phyloP scores from a whole-genome alignment of 768 basidiomycete genomes.

The Pleurotus cornucopiae region DNA sequence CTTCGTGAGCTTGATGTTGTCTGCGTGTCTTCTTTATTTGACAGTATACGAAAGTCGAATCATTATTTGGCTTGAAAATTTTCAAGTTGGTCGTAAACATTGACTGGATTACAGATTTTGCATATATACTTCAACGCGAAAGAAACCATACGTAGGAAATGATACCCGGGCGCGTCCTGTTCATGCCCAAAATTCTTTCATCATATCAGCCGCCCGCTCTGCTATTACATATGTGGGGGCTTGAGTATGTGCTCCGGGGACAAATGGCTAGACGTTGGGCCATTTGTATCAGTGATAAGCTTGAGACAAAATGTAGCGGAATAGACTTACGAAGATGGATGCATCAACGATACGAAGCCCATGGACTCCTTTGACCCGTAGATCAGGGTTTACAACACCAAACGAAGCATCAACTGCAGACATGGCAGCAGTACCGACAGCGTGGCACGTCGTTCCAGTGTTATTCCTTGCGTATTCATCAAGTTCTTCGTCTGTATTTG shows the following conservation, averaged over 20 bases:
- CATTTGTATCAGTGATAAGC: not conserved
- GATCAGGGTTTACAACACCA: slow-evolving; percentile 34
- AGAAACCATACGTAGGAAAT: not conserved
- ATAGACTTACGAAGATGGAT: not conserved
- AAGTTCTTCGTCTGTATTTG: slow-evolving; percentile 21
- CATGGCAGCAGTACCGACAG: slow-evolving; percentile 30
- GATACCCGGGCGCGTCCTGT: not conserved
- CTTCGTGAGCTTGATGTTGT: too few relatives aligned
- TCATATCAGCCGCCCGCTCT: not conserved
- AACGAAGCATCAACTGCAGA: slow-evolving; percentile 19
- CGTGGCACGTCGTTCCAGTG: slow-evolving; percentile 24
- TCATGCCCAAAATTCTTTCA: not conserved
- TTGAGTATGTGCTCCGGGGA: not conserved
- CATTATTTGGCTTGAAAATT: too few relatives aligned
- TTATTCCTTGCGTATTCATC: slow-evolving; percentile 19
- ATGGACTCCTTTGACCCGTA: slow-evolving; percentile 27
- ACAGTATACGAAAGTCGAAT: too few relatives aligned
- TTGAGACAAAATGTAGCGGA: not conserved
- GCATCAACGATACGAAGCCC: not conserved
- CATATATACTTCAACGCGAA: too few relatives aligned
- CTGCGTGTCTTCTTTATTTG: too few relatives aligned
- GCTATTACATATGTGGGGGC: not conserved
- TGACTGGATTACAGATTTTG: too few relatives aligned
- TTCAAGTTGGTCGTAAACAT: too few relatives aligned
- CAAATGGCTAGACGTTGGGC: not conserved